Evolutionary conservation across 1,284 basidiomycete genomes (phyloP).

Genomic region (Rhodotorula sp.): DNA sequence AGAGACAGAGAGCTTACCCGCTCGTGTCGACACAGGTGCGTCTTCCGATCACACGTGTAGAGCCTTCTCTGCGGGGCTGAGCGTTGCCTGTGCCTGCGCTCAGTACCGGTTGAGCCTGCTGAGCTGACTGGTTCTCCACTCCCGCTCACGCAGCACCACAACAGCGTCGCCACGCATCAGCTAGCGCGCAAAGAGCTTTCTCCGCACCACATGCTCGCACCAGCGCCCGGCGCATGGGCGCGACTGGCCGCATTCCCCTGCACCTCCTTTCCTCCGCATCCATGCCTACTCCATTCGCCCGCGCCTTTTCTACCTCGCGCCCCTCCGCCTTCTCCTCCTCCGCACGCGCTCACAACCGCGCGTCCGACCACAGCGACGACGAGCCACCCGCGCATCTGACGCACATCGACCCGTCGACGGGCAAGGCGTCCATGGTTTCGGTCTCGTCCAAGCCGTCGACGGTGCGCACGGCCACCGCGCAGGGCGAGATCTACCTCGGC

Average conservation of each 20-base stretch:
- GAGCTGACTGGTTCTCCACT: no score
- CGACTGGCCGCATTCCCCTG: background rate
- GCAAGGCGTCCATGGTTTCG: conserved; percentile 77
- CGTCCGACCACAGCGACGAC: background rate
- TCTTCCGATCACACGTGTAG: no score
- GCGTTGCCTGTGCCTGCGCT: no score
- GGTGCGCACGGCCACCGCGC: conserved; percentile 70
- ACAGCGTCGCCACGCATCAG: no score
- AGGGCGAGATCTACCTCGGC: conserved; percentile 72
- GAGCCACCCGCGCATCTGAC: conserved; percentile 54
- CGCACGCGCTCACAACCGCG: background rate
- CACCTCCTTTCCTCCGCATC: background rate
- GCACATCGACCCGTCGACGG: conserved; percentile 65
- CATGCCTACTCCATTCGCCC: background rate
- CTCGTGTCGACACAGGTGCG: conserved; percentile 8
- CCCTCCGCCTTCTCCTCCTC: background rate
- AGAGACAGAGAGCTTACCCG: background rate
- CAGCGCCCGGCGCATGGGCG: background rate
- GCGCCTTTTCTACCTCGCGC: background rate
- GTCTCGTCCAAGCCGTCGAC: conserved; percentile 68
- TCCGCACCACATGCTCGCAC: background rate
- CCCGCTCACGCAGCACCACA: no score
- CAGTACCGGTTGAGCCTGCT: no score
- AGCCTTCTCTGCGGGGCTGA: no score
- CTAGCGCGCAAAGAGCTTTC: no score